Evolutionary conservation across 202 grass and related monocot species (phyloP).

Genomic region (Hordeum pubiflorum): DNA sequence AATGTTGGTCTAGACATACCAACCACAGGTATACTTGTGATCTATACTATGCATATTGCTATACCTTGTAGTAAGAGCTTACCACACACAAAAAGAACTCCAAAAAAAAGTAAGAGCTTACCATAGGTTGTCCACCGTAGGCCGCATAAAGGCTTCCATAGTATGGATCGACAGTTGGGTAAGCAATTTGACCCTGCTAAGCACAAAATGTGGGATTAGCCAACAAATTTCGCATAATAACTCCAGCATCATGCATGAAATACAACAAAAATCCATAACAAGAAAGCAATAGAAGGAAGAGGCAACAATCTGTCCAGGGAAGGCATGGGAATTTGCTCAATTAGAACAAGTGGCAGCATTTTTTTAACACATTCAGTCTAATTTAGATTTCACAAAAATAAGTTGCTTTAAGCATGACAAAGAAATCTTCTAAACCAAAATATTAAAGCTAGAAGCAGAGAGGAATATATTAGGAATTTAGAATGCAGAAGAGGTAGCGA

Average conservation of each 20-base stretch:
- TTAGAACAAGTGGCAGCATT: not conserved
- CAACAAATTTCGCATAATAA: not conserved
- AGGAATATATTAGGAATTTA: not conserved
- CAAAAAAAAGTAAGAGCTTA: conserved; percentile 29
- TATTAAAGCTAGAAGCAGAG: not conserved
- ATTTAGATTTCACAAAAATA: not conserved
- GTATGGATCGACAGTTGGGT: conserved; percentile 77
- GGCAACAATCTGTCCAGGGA: not conserved
- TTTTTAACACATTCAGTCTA: not conserved
- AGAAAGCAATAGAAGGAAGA: not conserved
- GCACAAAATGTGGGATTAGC: conserved; percentile 19
- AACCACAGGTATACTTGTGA: not conserved
- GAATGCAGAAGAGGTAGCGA: not conserved
- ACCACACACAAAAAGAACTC: conserved; percentile 22
- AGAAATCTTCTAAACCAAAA: not conserved
- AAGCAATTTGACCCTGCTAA: conserved; percentile 66
- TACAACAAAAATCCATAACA: not conserved
- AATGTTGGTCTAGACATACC: not conserved
- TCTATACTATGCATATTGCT: not conserved
- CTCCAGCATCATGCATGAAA: not conserved
- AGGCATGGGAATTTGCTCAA: not conserved
- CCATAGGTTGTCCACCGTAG: conserved; percentile 73
- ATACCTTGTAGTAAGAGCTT: conserved; percentile 25
- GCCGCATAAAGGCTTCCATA: conserved; percentile 75
- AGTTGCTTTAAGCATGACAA: not conserved